A percentile compares a stretch with the other conserved stretches of the same genome.
These are phyloP conservation scores for Pseudopithomyces chartarum DNA, from an alignment of 2,329 filamentous ascomycete genomes.

Conservation along the genomic window DNA sequence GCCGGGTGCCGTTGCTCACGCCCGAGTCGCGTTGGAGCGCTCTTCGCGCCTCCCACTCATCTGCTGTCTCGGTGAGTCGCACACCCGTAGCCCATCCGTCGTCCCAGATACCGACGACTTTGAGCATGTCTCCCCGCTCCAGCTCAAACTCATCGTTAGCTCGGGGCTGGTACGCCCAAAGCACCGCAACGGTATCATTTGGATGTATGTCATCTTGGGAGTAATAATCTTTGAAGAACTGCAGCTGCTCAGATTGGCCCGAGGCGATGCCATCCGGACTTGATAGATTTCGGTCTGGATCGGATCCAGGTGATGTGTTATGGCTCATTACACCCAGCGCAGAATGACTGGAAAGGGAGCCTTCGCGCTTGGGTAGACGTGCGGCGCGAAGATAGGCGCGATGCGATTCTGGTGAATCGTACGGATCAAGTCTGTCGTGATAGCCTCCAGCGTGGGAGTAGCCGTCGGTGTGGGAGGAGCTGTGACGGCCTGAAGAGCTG, in stretches of 20 bases:
- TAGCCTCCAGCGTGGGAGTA: constrained; percentile 35
- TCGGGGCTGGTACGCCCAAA: constrained; percentile 97
- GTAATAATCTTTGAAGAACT: constrained; percentile 99
- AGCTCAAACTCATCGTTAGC: constrained; percentile 91
- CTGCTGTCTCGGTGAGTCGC: constrained; percentile 78
- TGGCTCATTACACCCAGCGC: constrained; percentile 70
- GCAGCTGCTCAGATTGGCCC: constrained; percentile 92
- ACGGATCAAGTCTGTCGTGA: constrained; percentile 53
- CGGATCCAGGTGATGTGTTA: constrained; percentile 66
- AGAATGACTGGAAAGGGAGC: constrained; percentile 88
- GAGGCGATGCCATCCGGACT: constrained; percentile 83
- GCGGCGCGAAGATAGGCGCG: constrained; percentile 40
- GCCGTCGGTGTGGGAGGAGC: constrained; percentile 17
- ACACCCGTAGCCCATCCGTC: constrained; percentile 98
- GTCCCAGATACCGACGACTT: constrained; percentile 98
- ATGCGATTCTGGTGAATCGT: constrained; percentile 73
- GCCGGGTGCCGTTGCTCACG: constrained; percentile 75
- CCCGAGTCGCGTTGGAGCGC: constrained; percentile 89
- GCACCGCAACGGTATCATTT: constrained; percentile 83
- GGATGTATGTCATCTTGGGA: constrained; percentile 95
- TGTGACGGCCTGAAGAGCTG: constrained; percentile 58
- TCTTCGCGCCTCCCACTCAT: constrained; percentile 82
- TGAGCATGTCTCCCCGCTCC: constrained; percentile 96
- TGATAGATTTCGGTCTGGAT: constrained; percentile 68
- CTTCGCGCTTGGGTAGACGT: constrained; percentile 69